Base-by-base conservation (phyloP, 371 early-diverging fungal genomes). In the Chytridium lagenaria region DNA sequence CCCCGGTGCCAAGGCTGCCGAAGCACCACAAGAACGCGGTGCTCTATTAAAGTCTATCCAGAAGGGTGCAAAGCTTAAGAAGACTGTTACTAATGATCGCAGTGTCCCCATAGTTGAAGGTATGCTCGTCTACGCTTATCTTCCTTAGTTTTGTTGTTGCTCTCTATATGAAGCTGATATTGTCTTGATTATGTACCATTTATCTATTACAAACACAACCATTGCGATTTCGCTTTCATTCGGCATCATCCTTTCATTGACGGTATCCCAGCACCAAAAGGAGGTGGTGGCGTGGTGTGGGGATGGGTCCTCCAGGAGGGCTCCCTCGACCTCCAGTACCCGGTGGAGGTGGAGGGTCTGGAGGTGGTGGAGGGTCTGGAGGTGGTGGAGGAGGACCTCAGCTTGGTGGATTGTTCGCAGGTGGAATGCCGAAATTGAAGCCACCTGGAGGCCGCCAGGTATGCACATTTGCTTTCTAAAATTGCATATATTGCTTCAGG, bases 31-130 rank as follows among this genome's bases (percentile, higher is more conserved):
- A 23, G 61, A 61, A 7, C 30, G 36, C 44, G 30, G 30, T 28
- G 89, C 85, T 34, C 86, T 94, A 31, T 82, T 93, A 50, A 81
- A 84, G 61, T 87, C 89, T 71, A 94, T 94, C 77, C 90, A 94
- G 71, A 84, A 89, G 68, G 95, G 95, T 2, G 80, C 86, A 50
- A 81, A 78, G 68, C 86, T 94, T 40, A 93, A 90, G 78, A 92
- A 93, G 74, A 78, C 92, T 5, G 88, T 88, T 50, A 93, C 95
- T 1, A 93, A 93, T 73, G 95, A 94, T 82, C 84, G 93, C 39
- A 91, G 91, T 50, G 81, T 85, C 0, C 92, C 94, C 36, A 34
- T 81, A 22, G 40, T 91, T 51, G 85, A 85, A 39, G 75, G 83
- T 85, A 75, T 59, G 49, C 37, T 28, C 34, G 16, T 28, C 7